Base-by-base conservation (phyloP, 345 rosid species). In the Zanthoxylum bungeanum region DNA sequence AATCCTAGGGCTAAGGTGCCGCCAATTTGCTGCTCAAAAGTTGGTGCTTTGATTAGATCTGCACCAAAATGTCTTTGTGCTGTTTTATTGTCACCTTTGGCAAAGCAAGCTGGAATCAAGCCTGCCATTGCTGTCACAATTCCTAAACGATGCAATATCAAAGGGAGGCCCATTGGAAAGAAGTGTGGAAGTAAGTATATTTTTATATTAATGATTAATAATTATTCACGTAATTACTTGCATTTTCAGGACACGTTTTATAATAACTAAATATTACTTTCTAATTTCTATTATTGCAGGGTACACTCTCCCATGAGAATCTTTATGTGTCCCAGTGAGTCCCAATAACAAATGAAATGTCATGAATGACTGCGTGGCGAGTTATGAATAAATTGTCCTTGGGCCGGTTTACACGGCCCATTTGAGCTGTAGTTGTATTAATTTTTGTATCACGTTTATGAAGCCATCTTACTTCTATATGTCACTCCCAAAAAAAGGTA, bases 121-220 rank as follows among this genome's bases (percentile, higher is more conserved):
- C 96, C 92, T 11, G 92, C 81, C n/a, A 72, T 84, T 65, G 98
- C 96, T 14, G 82, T 93, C 71, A 71, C 85, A 22, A 79, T 93
- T 57, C 98, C 98, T 0, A 91, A 91, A 75, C 83, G 96, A 24
- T 93, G 98, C 89, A 87, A 84, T 81, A 89, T 93, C 47, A 79
- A n/a, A n/a, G n/a, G 88, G 73, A 83, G 98, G 63, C 84, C 82
- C 0, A 81, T 70, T 28, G 97, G 97, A 58, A 93, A 89, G 71
- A 82, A 91, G 76, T 93, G 97, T 76, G 97, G 97, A 78, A 85
- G 98, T 91, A 86, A 76, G 87, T 51, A n/a, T 28, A 4, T 5
- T 57, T 28, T 56, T 5, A n/a, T n/a, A n/a, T n/a, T n/a, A n/a
- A n/a, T n/a, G n/a, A n/a, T n/a, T n/a, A n/a, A n/a, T n/a, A 42